Evolutionary conservation across 768 basidiomycete genomes (phyloP).

Genomic region (Pisolithus orientalis): DNA sequence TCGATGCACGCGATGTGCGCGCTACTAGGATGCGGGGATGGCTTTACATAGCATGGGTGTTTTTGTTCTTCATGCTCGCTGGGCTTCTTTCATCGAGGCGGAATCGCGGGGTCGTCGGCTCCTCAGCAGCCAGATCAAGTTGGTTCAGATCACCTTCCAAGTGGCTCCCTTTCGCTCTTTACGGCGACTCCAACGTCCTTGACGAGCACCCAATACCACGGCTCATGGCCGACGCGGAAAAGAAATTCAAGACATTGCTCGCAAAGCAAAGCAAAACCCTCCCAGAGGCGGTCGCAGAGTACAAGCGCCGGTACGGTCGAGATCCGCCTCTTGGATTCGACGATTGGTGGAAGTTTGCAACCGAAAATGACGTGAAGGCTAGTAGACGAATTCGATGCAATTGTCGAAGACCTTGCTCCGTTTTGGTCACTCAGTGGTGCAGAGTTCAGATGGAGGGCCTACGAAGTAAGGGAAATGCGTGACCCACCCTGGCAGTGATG

Average conservation of each 20-base stretch:
- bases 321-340: constrained; percentile 90
- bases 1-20: constrained; percentile 3
- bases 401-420: constrained; percentile 75
- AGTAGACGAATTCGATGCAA: constrained; percentile 83
- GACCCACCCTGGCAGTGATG: neutral
- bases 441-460: constrained; percentile 61
- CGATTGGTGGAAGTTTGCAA: constrained; percentile 80
- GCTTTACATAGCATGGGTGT: constrained; percentile 36
- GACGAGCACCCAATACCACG: constrained; percentile 75
- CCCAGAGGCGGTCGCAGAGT: constrained; percentile 73
- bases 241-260: constrained; percentile 59
- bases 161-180: constrained; percentile 16
- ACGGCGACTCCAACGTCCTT: constrained; percentile 8
- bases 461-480: constrained; percentile 39
- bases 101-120: constrained; percentile 4
- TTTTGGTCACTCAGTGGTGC: constrained; percentile 73
- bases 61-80: constrained; percentile 44
- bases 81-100: constrained; percentile 41
- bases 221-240: constrained; percentile 80
- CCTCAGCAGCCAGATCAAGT: neutral
- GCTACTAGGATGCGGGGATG: constrained; percentile 23
- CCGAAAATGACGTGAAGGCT: constrained; percentile 65
- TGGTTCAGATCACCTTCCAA: constrained; percentile 15
- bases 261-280: constrained; percentile 76
- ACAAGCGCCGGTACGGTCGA: constrained; percentile 68